Evolutionary conservation across 148 eudicot species (phyloP).

Genomic region (Chenopodium formosanum): DNA sequence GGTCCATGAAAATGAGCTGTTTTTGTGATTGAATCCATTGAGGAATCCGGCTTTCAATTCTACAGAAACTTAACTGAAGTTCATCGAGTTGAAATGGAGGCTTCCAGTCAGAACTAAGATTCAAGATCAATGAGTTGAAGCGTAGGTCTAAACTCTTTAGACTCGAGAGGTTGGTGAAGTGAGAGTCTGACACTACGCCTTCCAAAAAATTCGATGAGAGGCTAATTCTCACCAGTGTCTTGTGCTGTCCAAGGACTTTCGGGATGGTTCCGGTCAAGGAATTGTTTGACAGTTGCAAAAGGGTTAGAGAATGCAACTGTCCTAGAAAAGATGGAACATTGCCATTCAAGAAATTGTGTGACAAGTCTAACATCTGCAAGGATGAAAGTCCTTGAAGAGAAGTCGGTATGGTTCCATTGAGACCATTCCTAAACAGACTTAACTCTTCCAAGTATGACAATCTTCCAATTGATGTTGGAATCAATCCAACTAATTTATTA

Average conservation of each 20-base stretch:
- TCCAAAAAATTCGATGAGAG: constrained; percentile 22
- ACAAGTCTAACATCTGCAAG: not conserved
- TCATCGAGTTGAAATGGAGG: constrained; percentile 35
- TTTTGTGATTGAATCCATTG: constrained; percentile 30
- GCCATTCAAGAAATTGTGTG: constrained; percentile 1
- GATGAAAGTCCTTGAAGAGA: not conserved
- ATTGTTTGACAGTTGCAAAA: not conserved
- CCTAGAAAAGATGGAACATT: not conserved
- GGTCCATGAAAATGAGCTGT: constrained; percentile 10
- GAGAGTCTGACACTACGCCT: constrained; percentile 24
- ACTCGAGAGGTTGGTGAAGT: constrained; percentile 27
- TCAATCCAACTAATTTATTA: not conserved
- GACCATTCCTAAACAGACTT: not conserved
- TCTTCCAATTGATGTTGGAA: not conserved
- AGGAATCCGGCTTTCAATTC: constrained; percentile 23
- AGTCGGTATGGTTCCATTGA: not conserved
- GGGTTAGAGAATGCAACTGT: not conserved
- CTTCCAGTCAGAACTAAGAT: constrained; percentile 28
- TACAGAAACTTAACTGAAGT: constrained; percentile 16
- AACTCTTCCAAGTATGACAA: constrained; percentile 1
- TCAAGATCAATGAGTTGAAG: constrained; percentile 11
- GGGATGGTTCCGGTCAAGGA: not conserved
- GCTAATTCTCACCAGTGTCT: not conserved
- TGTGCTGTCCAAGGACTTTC: not conserved
- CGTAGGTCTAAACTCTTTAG: constrained; percentile 5